A percentile compares a stretch with the other conserved stretches of the same genome.
phyloP scores from a whole-genome alignment of 2,329 filamentous ascomycete genomes.

The Aaosphaeria arxii region DNA sequence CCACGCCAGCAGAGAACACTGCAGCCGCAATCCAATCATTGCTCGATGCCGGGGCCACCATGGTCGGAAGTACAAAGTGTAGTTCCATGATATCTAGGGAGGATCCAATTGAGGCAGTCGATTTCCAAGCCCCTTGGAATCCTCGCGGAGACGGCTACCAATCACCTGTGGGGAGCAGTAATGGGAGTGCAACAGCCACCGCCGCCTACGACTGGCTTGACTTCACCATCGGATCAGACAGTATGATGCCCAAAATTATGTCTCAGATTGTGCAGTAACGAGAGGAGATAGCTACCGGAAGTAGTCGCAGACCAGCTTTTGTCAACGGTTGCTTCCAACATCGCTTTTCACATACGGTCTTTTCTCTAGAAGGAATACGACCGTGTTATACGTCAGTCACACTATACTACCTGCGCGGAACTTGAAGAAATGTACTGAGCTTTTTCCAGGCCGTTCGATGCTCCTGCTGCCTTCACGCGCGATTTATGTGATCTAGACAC shows the following conservation, averaged over 20 bases:
- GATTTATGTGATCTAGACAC: too few relatives aligned
- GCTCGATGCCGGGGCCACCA: neutral
- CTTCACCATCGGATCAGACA: slow-evolving; percentile 31
- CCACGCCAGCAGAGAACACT: neutral
- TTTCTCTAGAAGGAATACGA: neutral
- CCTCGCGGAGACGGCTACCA: slow-evolving; percentile 21
- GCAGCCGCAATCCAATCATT: neutral
- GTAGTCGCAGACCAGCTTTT: neutral
- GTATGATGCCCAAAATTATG: neutral
- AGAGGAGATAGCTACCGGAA: neutral
- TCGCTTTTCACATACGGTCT: neutral
- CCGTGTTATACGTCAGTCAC: neutral
- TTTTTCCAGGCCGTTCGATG: too few relatives aligned
- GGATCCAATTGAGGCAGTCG: neutral
- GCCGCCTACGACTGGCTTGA: slow-evolving; percentile 7
- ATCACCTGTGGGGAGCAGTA: slow-evolving; percentile 1
- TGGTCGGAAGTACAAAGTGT: neutral
- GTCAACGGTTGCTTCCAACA: neutral
- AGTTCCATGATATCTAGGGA: neutral
- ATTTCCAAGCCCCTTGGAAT: slow-evolving; percentile 12
- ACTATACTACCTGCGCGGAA: neutral
- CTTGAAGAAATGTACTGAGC: too few relatives aligned
- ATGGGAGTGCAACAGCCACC: neutral
- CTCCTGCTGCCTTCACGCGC: too few relatives aligned
- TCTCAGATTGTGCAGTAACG: neutral